Conservation (phyloP, 78 protist genomes). For the Dictyostelium brefeldianum region DNA sequence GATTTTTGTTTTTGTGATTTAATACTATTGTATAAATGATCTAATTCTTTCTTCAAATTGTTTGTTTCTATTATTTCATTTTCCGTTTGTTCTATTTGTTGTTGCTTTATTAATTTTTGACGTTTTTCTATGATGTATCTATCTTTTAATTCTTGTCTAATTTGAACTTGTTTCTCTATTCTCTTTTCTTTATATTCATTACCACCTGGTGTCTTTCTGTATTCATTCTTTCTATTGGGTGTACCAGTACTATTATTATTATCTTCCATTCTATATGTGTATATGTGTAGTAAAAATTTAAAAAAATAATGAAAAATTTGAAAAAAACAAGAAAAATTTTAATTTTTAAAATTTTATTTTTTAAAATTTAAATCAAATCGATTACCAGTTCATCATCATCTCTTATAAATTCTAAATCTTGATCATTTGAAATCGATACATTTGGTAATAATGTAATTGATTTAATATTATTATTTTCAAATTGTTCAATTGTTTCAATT, state of each 20-base stretch:
- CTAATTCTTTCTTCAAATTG: neutral
- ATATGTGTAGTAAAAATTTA: too few species aligned
- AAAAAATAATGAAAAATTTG: too few species aligned
- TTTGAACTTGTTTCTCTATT: neutral
- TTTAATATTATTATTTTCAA: conserved; percentile 15
- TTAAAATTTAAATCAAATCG: neutral
- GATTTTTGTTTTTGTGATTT: neutral
- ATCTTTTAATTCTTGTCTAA: neutral
- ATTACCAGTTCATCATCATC: conserved; percentile 58
- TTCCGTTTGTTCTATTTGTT: neutral
- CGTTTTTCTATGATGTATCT: neutral
- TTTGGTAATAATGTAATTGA: conserved; percentile 43
- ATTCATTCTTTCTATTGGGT: neutral
- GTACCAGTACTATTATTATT: too few species aligned
- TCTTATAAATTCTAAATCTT: conserved; percentile 28
- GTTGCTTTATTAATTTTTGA: neutral
- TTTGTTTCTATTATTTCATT: neutral
- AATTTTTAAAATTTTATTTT: neutral
- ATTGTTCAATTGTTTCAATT: conserved; percentile 10
- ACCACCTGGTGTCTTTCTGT: neutral
- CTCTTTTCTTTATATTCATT: conserved; percentile 1
- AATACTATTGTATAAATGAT: neutral
- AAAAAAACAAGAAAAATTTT: too few species aligned
- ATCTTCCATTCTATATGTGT: too few species aligned
- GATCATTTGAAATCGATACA: conserved; percentile 22